These are phyloP conservation scores for Geosmithia putterillii DNA, from an alignment of 2,329 filamentous ascomycete species.

Conservation along the genomic window DNA sequence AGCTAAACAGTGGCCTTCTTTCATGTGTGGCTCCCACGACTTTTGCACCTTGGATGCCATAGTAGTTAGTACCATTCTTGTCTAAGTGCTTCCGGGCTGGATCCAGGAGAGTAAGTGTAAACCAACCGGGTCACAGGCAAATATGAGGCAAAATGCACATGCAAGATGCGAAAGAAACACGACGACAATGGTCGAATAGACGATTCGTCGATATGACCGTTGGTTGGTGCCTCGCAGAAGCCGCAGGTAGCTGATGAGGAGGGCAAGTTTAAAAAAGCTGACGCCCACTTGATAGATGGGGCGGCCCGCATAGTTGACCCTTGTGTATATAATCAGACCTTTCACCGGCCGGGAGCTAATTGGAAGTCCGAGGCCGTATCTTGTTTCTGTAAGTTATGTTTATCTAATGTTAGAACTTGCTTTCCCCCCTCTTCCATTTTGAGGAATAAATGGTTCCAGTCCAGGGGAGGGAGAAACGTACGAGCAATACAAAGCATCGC, in stretches of 20 bases:
- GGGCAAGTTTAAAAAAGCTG: conserved; percentile 42
- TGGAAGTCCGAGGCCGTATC: conserved; percentile 38
- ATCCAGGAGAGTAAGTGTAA: background rate
- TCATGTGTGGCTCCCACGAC: conserved; percentile 28
- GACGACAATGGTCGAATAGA: conserved; percentile 28
- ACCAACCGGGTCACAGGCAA: conserved; percentile 35
- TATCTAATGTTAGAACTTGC: background rate
- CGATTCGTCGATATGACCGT: conserved; percentile 25
- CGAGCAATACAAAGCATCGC: conserved; percentile 35
- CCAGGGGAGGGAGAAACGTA: conserved; percentile 14
- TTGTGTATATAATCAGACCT: conserved; percentile 30
- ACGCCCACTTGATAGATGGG: conserved; percentile 43
- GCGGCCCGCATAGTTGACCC: conserved; percentile 38
- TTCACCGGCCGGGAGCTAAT: conserved; percentile 26
- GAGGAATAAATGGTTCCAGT: background rate
- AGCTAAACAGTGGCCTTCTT: conserved; percentile 28
- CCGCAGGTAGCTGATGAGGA: conserved; percentile 38
- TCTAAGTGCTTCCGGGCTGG: background rate
- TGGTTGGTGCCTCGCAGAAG: conserved; percentile 36
- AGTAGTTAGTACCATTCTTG: background rate
- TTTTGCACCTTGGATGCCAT: conserved; percentile 20
- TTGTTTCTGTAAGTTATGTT: conserved; percentile 27
- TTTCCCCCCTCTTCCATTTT: background rate
- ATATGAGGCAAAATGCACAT: conserved; percentile 33
- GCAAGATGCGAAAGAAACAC: conserved; percentile 34